A percentile compares a stretch with the other conserved stretches of the same genome.
These are phyloP conservation scores for Podospora tetraspora DNA, from an alignment of 495 filamentous ascomycete genomes.

Conservation along the genomic window DNA sequence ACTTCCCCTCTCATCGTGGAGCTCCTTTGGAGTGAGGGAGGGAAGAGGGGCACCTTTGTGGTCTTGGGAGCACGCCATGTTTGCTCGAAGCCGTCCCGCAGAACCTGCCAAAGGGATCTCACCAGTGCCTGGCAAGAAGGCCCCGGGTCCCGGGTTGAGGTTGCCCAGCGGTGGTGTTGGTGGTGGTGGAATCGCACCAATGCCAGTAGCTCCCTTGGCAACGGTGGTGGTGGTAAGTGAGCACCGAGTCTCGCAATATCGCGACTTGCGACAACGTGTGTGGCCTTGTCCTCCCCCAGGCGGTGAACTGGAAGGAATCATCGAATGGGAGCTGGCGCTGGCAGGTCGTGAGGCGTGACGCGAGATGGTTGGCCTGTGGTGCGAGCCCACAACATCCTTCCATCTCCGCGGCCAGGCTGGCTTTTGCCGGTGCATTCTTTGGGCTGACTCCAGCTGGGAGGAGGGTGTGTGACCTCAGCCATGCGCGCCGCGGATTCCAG, in stretches of 20 bases:
- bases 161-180: not conserved
- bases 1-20: not conserved
- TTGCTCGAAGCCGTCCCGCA: not conserved
- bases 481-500: conserved; percentile 14
- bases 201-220: not conserved
- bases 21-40: not conserved
- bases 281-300: not conserved
- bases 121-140: not conserved
- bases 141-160: not conserved
- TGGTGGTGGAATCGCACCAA: not conserved
- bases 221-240: not conserved
- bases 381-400: conserved; percentile 6
- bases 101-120: not conserved
- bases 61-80: not conserved
- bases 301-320: not conserved
- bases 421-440: not conserved
- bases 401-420: conserved; percentile 10
- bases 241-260: not conserved
- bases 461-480: conserved; percentile 1
- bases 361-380: conserved; percentile 24
- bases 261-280: not conserved
- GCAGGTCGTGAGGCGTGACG: conserved; percentile 12
- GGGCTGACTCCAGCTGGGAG: not conserved
- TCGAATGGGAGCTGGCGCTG: conserved; percentile 7
- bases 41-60: not conserved